Conservation (phyloP, 2,329 filamentous ascomycete genomes). For the Diaporthe humulicola region DNA sequence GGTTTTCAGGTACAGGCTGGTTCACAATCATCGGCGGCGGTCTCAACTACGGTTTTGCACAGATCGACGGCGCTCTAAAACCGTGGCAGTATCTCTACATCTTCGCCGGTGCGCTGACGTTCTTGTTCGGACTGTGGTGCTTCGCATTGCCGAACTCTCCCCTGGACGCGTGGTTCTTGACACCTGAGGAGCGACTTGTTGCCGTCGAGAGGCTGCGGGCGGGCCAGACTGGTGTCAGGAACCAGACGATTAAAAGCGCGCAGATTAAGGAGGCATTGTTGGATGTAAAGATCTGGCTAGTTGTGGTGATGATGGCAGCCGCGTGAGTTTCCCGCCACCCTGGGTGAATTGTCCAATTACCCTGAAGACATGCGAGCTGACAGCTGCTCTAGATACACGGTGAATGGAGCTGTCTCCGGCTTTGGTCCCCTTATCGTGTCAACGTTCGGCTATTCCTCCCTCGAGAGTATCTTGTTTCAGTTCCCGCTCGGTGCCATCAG, state of each 20-base stretch:
- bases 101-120: constrained; percentile 72
- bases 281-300: constrained; percentile 25
- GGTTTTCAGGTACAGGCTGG: constrained; percentile 72
- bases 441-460: constrained; percentile 75
- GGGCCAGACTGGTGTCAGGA: constrained; percentile 31
- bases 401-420: constrained; percentile 78
- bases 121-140: constrained; percentile 74
- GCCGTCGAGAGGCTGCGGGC: constrained; percentile 32
- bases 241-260: neutral
- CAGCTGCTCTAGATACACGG: constrained; percentile 64
- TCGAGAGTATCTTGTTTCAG: constrained; percentile 78
- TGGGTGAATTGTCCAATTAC: neutral
- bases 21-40: constrained; percentile 74
- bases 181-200: constrained; percentile 64
- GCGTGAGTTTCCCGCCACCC: constrained; percentile 55
- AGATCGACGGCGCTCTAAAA: constrained; percentile 66
- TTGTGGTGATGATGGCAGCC: constrained; percentile 71
- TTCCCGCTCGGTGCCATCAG: constrained; percentile 81
- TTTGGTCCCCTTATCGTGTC: constrained; percentile 80
- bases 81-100: constrained; percentile 81
- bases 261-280: constrained; percentile 9
- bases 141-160: constrained; percentile 76
- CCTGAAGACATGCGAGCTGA: neutral
- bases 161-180: constrained; percentile 77
- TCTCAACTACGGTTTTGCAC: constrained; percentile 77